Percentiles rank a stretch among this genome's conserved stretches.
Evolutionary conservation across 1,139 yeast species (phyloP).

Genomic region (Scheffersomyces illinoinensis): DNA sequence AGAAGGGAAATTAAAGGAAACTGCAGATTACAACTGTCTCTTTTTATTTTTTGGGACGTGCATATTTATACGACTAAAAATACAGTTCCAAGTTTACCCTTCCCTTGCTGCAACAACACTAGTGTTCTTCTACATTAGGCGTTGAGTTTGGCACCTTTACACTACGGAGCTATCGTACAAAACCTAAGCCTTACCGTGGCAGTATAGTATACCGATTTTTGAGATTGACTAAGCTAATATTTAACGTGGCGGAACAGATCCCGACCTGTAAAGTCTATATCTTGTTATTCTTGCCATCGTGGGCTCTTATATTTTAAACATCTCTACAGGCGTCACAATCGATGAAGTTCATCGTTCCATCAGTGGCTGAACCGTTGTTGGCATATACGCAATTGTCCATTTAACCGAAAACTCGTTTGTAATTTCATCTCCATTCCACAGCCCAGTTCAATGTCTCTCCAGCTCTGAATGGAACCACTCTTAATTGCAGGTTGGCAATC

Average conservation of each 20-base stretch:
- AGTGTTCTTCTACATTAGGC: background rate
- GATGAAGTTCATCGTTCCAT: background rate
- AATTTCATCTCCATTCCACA: constrained; percentile 63
- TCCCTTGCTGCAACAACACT: background rate
- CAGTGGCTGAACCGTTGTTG: background rate
- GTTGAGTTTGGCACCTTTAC: background rate
- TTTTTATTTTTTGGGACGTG: background rate
- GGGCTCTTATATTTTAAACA: background rate
- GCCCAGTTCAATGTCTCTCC: constrained; percentile 75
- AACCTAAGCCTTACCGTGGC: background rate
- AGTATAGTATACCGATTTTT: background rate
- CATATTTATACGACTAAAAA: background rate
- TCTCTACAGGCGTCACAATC: background rate
- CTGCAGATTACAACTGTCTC: background rate
- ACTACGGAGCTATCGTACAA: background rate
- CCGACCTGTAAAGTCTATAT: background rate
- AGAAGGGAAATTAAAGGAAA: background rate
- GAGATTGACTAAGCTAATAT: background rate
- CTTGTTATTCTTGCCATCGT: background rate
- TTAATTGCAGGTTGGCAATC: constrained; percentile 46
- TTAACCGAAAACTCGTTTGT: background rate
- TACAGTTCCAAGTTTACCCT: background rate
- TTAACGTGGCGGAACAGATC: background rate
- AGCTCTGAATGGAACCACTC: constrained; percentile 88
- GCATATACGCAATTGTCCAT: background rate